Evolutionary conservation across 805 yeast species (phyloP), one percentile per base, ranked within the genome.

Genomic region (Suhomyces tanzawaensis): DNA sequence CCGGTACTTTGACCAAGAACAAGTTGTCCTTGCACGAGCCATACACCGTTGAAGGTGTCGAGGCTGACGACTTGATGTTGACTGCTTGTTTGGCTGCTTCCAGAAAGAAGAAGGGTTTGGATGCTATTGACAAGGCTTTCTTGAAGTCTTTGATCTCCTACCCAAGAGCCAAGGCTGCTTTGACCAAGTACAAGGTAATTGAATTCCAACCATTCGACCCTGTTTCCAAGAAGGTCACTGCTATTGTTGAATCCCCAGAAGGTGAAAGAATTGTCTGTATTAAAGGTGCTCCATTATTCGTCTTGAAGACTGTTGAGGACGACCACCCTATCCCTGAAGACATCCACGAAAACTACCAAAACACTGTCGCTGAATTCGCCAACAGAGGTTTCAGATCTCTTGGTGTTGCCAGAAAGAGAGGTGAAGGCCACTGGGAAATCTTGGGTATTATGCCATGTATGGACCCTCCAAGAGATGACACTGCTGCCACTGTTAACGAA

Each of bases 381-480:
- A 82, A 95, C 58, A 84, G 96, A 81, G 96, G 96, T 80, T 89
- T 87, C 91, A 80, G 96, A 74, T 89, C 96, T 62, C 78, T 89
- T 66, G 96, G 96, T 83, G 96, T 89, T 76, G 96, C 96, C 52
- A 86, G 96, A 81, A 87, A 87, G 87, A 82, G 95, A 77, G 96
- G 95, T 73, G 95, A 87, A 72, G 95, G 95, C 60, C 95, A 86
- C 81, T 89, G 96, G 96, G 96, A 89, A 75, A 88, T 89, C 57
- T 76, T 89, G 63, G 96, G 96, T 69, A 90, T 89, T 69, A 88
- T 89, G 96, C 96, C 96, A 71, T 88, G 95, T 76, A 85, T 86
- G 90, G 96, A 89, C 74, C 96, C 96, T 62, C 96, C 96, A 74
- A 85, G 96, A 81, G 95, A 89, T 74, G 96, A 89, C 72, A 89